phyloP scores from a whole-genome alignment of 345 rosid species.

The Camelina neglecta region DNA sequence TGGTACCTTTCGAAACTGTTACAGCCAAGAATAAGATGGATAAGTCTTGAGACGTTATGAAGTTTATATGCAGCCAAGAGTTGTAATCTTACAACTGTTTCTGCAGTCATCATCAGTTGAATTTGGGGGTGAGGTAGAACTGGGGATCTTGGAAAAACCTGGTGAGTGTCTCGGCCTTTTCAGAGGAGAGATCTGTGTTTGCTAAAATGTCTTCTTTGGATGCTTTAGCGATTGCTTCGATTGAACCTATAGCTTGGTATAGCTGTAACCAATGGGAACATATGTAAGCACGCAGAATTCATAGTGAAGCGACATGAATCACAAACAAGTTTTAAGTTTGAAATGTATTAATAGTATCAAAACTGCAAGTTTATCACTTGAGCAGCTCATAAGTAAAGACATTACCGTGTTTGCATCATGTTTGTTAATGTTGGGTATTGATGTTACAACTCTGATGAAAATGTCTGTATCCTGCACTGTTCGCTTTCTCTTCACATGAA shows the following conservation, averaged over 20 bases:
- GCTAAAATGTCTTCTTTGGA: slow-evolving; percentile 73
- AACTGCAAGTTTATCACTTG: not conserved
- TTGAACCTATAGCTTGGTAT: slow-evolving; percentile 86
- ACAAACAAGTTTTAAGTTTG: not conserved
- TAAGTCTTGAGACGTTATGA: slow-evolving; percentile 1
- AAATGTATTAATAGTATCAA: not conserved
- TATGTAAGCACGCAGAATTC: not conserved
- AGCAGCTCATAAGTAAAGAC: slow-evolving; percentile 19
- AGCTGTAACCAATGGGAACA: slow-evolving; percentile 55
- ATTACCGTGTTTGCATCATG: slow-evolving; percentile 87
- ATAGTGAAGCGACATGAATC: slow-evolving; percentile 2
- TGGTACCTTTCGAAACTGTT: slow-evolving; percentile 12
- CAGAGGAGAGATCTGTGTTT: slow-evolving; percentile 82
- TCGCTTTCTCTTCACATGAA: slow-evolving; percentile 66
- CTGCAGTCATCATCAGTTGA: slow-evolving; percentile 49
- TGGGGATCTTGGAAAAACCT: slow-evolving; percentile 82
- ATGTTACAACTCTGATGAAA: slow-evolving; percentile 68
- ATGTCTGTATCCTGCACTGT: slow-evolving; percentile 61
- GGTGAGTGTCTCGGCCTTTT: slow-evolving; percentile 66
- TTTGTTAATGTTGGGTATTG: slow-evolving; percentile 78
- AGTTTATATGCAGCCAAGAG: slow-evolving; percentile 9
- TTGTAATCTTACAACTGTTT: slow-evolving; percentile 26
- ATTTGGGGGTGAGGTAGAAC: slow-evolving; percentile 68
- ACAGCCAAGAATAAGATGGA: slow-evolving; percentile 17
- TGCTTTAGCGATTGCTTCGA: slow-evolving; percentile 83